phyloP scores from a whole-genome alignment of 1,284 basidiomycete genomes.

The Coriolopsis trogii region DNA sequence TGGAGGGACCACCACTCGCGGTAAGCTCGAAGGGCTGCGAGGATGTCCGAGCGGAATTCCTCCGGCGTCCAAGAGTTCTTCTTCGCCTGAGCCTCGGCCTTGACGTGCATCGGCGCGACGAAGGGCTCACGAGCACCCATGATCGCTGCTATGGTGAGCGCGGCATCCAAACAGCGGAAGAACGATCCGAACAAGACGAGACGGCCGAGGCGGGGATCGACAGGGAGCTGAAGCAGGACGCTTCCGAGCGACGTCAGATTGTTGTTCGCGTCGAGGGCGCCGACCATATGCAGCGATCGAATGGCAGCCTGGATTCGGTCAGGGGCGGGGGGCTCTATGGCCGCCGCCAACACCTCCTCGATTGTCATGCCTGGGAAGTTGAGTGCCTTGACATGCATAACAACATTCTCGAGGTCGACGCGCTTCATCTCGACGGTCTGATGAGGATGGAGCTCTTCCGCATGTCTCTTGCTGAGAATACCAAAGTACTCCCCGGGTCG shows the following conservation, averaged over 20 bases:
- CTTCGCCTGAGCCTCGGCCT: slow-evolving; percentile 62
- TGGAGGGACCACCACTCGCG: slow-evolving; percentile 82
- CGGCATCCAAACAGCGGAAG: slow-evolving; percentile 92
- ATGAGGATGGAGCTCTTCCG: slow-evolving; percentile 72
- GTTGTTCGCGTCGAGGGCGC: slow-evolving; percentile 81
- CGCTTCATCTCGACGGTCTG: slow-evolving; percentile 98
- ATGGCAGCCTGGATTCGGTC: slow-evolving; percentile 84
- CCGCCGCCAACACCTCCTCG: slow-evolving; percentile 83
- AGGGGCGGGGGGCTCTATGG: slow-evolving; percentile 90
- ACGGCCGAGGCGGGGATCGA: slow-evolving; percentile 90
- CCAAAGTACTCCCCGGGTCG: slow-evolving; percentile 92
- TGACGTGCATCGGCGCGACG: slow-evolving; percentile 77
- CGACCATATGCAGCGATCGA: slow-evolving; percentile 82
- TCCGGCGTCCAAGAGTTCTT: slow-evolving; percentile 84
- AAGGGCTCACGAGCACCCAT: slow-evolving; percentile 92
- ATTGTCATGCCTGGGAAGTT: slow-evolving; percentile 88
- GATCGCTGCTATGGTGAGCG: slow-evolving; percentile 88
- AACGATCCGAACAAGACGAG: slow-evolving; percentile 91
- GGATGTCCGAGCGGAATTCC: slow-evolving; percentile 84
- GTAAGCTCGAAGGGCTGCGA: slow-evolving; percentile 84
- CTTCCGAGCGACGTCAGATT: slow-evolving; percentile 88
- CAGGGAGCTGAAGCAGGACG: slow-evolving; percentile 87
- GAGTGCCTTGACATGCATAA: slow-evolving; percentile 98
- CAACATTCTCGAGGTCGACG: slow-evolving; percentile 88
- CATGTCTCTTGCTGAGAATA: slow-evolving; percentile 72